These are phyloP conservation scores for Cytospora leucostoma DNA, from an alignment of 2,329 filamentous ascomycete species.

Conservation along the genomic window DNA sequence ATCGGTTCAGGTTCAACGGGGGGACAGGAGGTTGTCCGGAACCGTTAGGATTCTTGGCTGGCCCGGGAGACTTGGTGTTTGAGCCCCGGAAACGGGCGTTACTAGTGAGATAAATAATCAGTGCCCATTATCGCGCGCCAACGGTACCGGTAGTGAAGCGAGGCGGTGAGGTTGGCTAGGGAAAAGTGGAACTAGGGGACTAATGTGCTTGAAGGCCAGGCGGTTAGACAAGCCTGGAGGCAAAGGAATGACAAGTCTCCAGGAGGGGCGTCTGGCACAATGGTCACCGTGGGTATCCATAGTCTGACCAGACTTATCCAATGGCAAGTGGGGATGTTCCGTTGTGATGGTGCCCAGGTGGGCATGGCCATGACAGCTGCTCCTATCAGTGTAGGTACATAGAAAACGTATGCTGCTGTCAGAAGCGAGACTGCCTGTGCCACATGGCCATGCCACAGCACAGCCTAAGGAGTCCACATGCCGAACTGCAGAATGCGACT, in stretches of 20 bases:
- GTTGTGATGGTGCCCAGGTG: neutral
- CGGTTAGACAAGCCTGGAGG: neutral
- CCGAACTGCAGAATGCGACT: neutral
- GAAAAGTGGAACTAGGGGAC: constrained; percentile 20
- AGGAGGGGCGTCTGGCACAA: neutral
- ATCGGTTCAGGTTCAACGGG: constrained; percentile 35
- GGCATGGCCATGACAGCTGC: neutral
- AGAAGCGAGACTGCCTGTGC: constrained; percentile 2
- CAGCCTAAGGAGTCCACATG: neutral
- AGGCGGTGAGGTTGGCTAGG: constrained; percentile 16
- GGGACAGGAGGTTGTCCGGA: constrained; percentile 38
- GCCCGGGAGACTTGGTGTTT: constrained; percentile 52
- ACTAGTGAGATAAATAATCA: constrained; percentile 37
- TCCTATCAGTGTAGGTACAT: neutral
- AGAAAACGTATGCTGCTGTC: neutral
- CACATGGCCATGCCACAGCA: constrained; percentile 1
- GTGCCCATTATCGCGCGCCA: constrained; percentile 11
- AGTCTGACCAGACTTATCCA: constrained; percentile 1
- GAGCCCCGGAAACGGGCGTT: constrained; percentile 62
- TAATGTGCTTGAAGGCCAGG: constrained; percentile 2
- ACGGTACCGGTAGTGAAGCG: constrained; percentile 4
- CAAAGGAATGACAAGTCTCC: constrained; percentile 8
- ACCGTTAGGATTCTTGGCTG: constrained; percentile 54
- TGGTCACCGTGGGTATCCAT: constrained; percentile 2
- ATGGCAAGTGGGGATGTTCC: constrained; percentile 1